Percentiles rank a stretch among this genome's conserved stretches.
Evolutionary conservation across 768 basidiomycete species (phyloP).

Genomic region (Leccinum broughii): DNA sequence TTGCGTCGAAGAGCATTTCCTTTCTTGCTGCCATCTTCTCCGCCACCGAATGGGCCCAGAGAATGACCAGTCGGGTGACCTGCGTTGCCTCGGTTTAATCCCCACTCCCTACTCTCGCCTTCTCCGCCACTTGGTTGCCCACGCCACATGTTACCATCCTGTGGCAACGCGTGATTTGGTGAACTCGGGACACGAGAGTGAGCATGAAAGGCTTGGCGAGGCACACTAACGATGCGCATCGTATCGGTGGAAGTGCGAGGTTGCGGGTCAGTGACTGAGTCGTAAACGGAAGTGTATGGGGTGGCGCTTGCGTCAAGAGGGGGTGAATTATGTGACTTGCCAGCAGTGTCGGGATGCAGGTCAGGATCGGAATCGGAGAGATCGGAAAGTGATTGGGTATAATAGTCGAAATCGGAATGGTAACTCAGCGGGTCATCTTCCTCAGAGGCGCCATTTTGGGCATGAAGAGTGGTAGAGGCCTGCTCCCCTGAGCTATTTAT

Average conservation of each 20-base stretch:
- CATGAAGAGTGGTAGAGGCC: not conserved
- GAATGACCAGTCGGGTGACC: conserved; percentile 21
- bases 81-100: conserved; percentile 13
- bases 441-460: conserved; percentile 14
- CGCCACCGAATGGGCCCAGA: conserved; percentile 27
- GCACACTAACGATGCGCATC: conserved; percentile 18
- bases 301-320: conserved; percentile 15
- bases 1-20: conserved; percentile 35
- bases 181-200: not conserved
- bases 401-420: conserved; percentile 39
- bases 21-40: conserved; percentile 38
- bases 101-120: conserved; percentile 11
- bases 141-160: conserved; percentile 22
- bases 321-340: conserved; percentile 11
- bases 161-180: conserved; percentile 11
- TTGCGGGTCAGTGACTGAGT: conserved; percentile 32
- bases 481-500: conserved; percentile 19
- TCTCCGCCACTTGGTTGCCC: conserved; percentile 18
- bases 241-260: conserved; percentile 47
- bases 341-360: conserved; percentile 6
- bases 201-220: conserved; percentile 2
- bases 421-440: conserved; percentile 36
- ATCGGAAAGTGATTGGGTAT: conserved; percentile 34
- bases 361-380: conserved; percentile 33
- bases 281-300: conserved; percentile 23